These are phyloP conservation scores for Fusarium sp. DNA, from an alignment of 2,329 filamentous ascomycete genomes.

Conservation along the genomic window DNA sequence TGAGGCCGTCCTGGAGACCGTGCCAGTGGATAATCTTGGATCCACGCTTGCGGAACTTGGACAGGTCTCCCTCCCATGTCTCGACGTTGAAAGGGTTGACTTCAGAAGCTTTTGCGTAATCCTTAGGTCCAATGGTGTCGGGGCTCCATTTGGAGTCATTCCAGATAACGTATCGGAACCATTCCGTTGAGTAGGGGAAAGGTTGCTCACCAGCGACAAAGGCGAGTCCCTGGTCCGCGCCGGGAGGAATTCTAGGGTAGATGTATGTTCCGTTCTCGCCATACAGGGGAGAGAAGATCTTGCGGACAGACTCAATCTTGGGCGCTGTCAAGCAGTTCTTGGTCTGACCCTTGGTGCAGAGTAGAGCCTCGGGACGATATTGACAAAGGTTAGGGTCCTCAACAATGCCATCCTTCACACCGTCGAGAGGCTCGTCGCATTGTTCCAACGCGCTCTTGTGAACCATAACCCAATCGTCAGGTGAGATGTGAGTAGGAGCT, in stretches of 20 bases:
- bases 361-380: conserved; percentile 58
- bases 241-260: conserved; percentile 35
- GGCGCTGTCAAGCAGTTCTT: conserved; percentile 19
- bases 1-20: conserved; percentile 50
- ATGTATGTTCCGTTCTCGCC: conserved; percentile 50
- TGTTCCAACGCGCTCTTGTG: conserved; percentile 60
- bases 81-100: conserved; percentile 32
- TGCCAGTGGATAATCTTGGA: conserved; percentile 63
- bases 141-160: conserved; percentile 53
- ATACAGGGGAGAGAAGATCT: conserved; percentile 35
- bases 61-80: conserved; percentile 57
- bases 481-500: conserved; percentile 39
- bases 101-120: conserved; percentile 54
- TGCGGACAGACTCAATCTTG: conserved; percentile 26
- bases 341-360: conserved; percentile 49
- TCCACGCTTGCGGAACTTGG: conserved; percentile 55
- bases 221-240: conserved; percentile 49
- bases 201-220: conserved; percentile 24
- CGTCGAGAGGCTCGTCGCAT: conserved; percentile 63
- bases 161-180: conserved; percentile 58
- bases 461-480: conserved; percentile 58
- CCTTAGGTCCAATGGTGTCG: conserved; percentile 52
- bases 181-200: conserved; percentile 38
- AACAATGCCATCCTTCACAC: conserved; percentile 64
- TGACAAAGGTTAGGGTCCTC: conserved; percentile 61